phyloP scores from a whole-genome alignment of 1,139 yeast genomes.

The Lodderomyces margitis region DNA sequence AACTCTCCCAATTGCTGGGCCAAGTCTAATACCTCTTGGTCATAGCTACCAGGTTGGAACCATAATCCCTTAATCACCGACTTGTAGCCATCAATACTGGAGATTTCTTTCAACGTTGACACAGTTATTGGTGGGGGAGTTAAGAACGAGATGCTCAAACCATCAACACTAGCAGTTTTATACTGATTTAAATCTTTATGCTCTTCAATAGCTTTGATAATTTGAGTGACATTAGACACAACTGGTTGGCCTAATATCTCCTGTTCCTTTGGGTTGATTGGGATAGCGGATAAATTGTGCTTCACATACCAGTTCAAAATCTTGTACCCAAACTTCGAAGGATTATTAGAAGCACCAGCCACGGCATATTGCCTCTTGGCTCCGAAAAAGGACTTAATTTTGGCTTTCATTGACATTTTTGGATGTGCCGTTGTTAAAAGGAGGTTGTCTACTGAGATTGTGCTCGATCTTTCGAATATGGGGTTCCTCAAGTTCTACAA shows the following conservation, averaged over 20 bases:
- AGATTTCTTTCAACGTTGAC: conserved; percentile 43
- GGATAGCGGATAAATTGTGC: conserved; percentile 59
- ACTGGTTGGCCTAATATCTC: conserved; percentile 48
- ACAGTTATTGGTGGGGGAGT: conserved; percentile 69
- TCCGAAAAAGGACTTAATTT: conserved; percentile 50
- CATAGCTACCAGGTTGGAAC: conserved; percentile 83
- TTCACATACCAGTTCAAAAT: conserved; percentile 66
- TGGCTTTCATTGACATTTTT: conserved; percentile 40
- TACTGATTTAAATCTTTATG: conserved; percentile 27
- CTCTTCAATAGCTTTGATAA: conserved; percentile 27
- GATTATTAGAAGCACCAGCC: conserved; percentile 70
- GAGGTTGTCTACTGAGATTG: no score
- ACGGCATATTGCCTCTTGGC: conserved; percentile 59
- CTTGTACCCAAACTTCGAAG: conserved; percentile 68
- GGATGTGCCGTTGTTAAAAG: no score
- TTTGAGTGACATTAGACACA: conserved; percentile 31
- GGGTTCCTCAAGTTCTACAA: no score
- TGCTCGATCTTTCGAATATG: no score
- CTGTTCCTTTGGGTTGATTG: conserved; percentile 58
- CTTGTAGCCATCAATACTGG: conserved; percentile 28
- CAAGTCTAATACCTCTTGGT: conserved; percentile 47
- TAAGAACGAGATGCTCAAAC: conserved; percentile 59
- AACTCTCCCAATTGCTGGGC: conserved; percentile 38
- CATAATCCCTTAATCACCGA: conserved; percentile 57
- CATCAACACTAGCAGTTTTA: conserved; percentile 32